Conservation (phyloP, 805 yeast species). For the Suhomyces canberraensis region DNA sequence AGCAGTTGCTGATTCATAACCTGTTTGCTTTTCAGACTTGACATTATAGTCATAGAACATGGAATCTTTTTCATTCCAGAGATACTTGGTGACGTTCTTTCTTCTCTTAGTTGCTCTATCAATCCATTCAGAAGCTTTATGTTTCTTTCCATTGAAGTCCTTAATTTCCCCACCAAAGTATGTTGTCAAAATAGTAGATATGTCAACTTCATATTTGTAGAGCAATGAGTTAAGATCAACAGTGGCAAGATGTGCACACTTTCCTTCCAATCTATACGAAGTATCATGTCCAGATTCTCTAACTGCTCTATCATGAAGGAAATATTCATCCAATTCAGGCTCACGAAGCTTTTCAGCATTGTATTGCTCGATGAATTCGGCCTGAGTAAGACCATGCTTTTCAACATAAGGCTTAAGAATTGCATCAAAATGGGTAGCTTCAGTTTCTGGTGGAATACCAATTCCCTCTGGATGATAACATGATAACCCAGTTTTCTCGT, state of each 20-base stretch:
- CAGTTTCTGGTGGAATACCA: conserved; percentile 98
- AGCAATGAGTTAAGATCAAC: conserved; percentile 82
- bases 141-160: conserved; percentile 23
- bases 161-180: conserved; percentile 51
- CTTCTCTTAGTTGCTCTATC: conserved; percentile 54
- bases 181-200: conserved; percentile 58
- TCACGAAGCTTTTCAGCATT: conserved; percentile 64
- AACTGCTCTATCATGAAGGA: conserved; percentile 89
- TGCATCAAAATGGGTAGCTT: conserved; percentile 77
- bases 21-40: conserved; percentile 48
- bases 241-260: conserved; percentile 86
- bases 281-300: conserved; percentile 98
- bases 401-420: conserved; percentile 65
- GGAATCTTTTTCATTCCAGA: conserved; percentile 81
- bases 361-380: conserved; percentile 62
- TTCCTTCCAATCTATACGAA: conserved; percentile 82
- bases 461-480: conserved; percentile 86
- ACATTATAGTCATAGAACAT: conserved; percentile 84
- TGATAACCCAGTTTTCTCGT: conserved; percentile 71
- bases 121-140: conserved; percentile 59
- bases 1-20: conserved; percentile 82
- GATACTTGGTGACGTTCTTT: conserved; percentile 55
- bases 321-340: conserved; percentile 83
- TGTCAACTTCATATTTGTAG: conserved; percentile 87
- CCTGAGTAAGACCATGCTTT: conserved; percentile 55